These are phyloP conservation scores for Barbarea vulgaris DNA, from an alignment of 345 rosid species.

Conservation along the genomic window DNA sequence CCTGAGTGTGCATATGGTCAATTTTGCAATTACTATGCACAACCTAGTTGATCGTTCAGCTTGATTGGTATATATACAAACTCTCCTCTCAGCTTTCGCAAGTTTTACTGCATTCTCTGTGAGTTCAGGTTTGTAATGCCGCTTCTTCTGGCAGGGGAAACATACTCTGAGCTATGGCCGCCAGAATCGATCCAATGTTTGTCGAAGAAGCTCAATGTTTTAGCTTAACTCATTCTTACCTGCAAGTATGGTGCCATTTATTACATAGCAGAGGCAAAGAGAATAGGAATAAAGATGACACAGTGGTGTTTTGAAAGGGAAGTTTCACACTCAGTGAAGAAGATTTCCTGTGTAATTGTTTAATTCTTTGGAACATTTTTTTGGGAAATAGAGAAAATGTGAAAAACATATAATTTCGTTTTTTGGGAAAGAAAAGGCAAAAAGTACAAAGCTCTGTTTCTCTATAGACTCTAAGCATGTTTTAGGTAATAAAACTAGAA, in stretches of 20 bases:
- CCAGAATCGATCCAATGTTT: constrained; percentile 20
- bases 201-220: constrained; percentile 26
- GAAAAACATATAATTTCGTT: constrained; percentile 7
- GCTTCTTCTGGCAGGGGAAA: constrained; percentile 33
- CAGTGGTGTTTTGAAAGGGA: constrained; percentile 22
- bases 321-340: constrained; percentile 23
- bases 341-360: constrained; percentile 31
- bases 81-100: constrained; percentile 8
- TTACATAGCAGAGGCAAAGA: constrained; percentile 31
- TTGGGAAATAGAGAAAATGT: constrained; percentile 31
- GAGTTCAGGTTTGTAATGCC: constrained; percentile 16
- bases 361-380: constrained; percentile 34
- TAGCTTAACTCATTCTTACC: constrained; percentile 23
- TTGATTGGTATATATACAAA: constrained; percentile 34
- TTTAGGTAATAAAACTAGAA: constrained; percentile 27
- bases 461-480: constrained; percentile 27
- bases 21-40: constrained; percentile 30
- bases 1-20: constrained; percentile 29
- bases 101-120: not conserved
- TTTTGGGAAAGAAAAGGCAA: constrained; percentile 22
- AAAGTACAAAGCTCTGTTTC: constrained; percentile 26
- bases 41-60: constrained; percentile 36
- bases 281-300: constrained; percentile 39
- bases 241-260: not conserved
- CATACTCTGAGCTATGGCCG: constrained; percentile 33